Percentiles rank a stretch among this genome's conserved stretches.
Evolutionary conservation across 306 rosid genomes (phyloP).

Genomic region (Fragaria nilgerrensis): DNA sequence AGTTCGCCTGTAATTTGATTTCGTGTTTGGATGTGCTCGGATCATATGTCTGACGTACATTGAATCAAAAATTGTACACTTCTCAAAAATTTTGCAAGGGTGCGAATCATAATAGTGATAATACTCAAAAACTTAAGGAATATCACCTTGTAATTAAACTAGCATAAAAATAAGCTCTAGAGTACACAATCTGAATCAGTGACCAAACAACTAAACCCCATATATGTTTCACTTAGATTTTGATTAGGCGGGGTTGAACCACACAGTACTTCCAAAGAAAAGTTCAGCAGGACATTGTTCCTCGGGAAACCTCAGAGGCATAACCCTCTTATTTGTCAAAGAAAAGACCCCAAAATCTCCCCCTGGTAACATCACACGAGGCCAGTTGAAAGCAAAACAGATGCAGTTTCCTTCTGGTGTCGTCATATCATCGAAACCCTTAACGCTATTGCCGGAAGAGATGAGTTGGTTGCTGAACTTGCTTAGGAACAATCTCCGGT

Average conservation of each 20-base stretch:
- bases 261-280: not conserved
- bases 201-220: not conserved
- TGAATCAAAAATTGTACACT: no score
- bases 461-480: slow-evolving; percentile 2
- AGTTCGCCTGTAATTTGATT: no score
- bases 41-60: no score
- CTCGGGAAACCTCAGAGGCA: not conserved
- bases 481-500: not conserved
- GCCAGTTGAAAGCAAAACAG: slow-evolving; percentile 1
- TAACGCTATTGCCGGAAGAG: not conserved
- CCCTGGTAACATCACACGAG: not conserved
- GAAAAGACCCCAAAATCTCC: slow-evolving; percentile 8
- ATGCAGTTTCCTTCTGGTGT: not conserved
- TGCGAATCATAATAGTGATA: no score
- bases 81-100: no score
- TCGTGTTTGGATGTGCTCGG: no score
- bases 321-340: not conserved
- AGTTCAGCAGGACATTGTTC: not conserved
- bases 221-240: not conserved
- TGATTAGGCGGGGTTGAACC: not conserved
- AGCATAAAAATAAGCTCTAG: no score
- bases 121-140: no score
- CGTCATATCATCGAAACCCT: not conserved
- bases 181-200: no score
- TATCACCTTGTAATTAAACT: not conserved